Percentiles rank a stretch among this genome's conserved stretches.
These are phyloP conservation scores for Fusarium luffae DNA, from an alignment of 2,329 filamentous ascomycete species.

Conservation along the genomic window DNA sequence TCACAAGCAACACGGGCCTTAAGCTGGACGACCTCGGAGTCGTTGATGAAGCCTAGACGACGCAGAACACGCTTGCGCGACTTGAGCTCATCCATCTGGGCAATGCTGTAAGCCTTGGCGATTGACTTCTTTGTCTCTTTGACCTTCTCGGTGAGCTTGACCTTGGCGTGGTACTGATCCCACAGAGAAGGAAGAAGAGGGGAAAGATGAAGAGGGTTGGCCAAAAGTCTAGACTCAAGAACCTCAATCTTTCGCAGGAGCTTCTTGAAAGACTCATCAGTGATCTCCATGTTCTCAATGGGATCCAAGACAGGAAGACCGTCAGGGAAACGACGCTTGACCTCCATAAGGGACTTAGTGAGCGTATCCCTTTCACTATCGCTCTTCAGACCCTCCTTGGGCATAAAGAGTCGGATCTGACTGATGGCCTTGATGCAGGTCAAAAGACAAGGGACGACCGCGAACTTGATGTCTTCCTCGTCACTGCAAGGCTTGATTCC, in stretches of 20 bases:
- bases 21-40: slow-evolving; percentile 92
- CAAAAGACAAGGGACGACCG: slow-evolving; percentile 79
- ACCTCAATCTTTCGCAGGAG: slow-evolving; percentile 96
- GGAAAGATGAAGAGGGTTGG: slow-evolving; percentile 92
- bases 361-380: slow-evolving; percentile 73
- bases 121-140: slow-evolving; percentile 92
- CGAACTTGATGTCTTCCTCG: slow-evolving; percentile 48
- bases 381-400: slow-evolving; percentile 75
- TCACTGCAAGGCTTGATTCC: slow-evolving; percentile 62
- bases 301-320: slow-evolving; percentile 90
- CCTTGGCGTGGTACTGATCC: slow-evolving; percentile 86
- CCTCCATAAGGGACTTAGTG: slow-evolving; percentile 78
- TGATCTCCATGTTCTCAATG: slow-evolving; percentile 95
- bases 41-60: slow-evolving; percentile 94
- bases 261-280: slow-evolving; percentile 92
- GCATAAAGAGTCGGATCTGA: slow-evolving; percentile 84
- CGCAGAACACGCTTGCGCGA: slow-evolving; percentile 94
- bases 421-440: slow-evolving; percentile 87
- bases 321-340: slow-evolving; percentile 89
- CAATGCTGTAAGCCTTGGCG: slow-evolving; percentile 82
- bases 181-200: slow-evolving; percentile 86
- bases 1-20: slow-evolving; percentile 98
- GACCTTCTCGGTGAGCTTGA: slow-evolving; percentile 79
- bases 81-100: slow-evolving; percentile 96
- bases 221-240: slow-evolving; percentile 86